A percentile compares a stretch with the other conserved stretches of the same genome.
Conservation (phyloP, 192 early-diverging fungal species). For the Podila horticola region DNA sequence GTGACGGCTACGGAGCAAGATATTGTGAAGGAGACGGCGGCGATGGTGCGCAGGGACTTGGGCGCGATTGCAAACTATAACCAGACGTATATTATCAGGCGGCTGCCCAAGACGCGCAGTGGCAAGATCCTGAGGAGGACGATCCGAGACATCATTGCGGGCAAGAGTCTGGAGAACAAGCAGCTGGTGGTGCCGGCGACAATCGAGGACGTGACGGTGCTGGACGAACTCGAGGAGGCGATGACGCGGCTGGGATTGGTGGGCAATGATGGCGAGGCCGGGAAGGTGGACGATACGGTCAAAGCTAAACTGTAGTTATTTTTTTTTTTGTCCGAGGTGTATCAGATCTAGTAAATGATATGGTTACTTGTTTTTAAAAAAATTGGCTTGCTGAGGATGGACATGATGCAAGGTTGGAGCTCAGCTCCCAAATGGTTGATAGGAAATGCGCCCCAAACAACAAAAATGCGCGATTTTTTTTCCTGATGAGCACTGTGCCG, state of each 20-base stretch:
- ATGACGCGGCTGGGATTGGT: slow-evolving; percentile 30
- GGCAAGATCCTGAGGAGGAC: slow-evolving; percentile 87
- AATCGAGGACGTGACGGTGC: slow-evolving; percentile 79
- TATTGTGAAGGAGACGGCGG: slow-evolving; percentile 63
- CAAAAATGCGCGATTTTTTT: no score
- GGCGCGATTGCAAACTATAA: slow-evolving; percentile 89
- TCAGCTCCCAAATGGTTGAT: no score
- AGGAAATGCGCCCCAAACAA: no score
- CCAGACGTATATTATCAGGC: slow-evolving; percentile 70
- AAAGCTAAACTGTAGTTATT: slow-evolving; percentile 42
- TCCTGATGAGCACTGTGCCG: no score
- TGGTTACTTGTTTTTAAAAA: no score
- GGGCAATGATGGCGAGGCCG: slow-evolving; percentile 49
- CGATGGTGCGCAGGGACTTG: slow-evolving; percentile 71
- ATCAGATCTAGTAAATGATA: no score
- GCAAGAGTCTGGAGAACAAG: slow-evolving; percentile 60
- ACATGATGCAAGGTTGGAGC: no score
- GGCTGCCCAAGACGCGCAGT: slow-evolving; percentile 86
- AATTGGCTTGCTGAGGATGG: no score
- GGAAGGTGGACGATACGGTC: slow-evolving; percentile 47
- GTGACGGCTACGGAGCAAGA: slow-evolving; percentile 13
- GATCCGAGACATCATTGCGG: slow-evolving; percentile 77
- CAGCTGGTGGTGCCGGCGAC: slow-evolving; percentile 72
- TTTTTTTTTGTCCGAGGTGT: not conserved
- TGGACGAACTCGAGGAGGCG: slow-evolving; percentile 56